Conservation (phyloP, 1,139 yeast species). For the Saccharomyces pastorianus region DNA sequence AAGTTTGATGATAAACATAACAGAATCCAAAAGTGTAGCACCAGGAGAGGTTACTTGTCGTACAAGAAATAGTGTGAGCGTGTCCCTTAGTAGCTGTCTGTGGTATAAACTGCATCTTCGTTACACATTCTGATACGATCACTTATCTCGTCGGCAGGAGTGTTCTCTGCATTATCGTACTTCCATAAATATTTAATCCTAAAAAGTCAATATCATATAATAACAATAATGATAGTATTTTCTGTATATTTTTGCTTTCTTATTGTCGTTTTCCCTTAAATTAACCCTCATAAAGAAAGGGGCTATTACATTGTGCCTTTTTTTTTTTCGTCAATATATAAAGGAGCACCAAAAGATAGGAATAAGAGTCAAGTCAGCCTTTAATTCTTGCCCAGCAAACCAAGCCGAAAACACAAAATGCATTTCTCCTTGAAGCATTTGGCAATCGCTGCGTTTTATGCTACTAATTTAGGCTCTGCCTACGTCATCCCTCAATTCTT, state of each 20-base stretch:
- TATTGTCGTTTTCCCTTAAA: neutral
- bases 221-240: neutral
- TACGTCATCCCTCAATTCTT: constrained; percentile 17
- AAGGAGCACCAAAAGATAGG: neutral
- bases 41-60: constrained; percentile 7
- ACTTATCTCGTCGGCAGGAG: neutral
- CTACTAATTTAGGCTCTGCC: constrained; percentile 10
- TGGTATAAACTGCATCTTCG: neutral
- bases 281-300: neutral
- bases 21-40: constrained; percentile 10
- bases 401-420: neutral
- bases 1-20: constrained; percentile 13
- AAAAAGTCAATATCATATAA: neutral
- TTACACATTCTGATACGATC: neutral
- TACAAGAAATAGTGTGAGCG: neutral
- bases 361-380: neutral
- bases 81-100: no score
- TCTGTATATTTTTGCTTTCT: neutral
- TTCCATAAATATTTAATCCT: neutral
- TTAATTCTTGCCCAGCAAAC: neutral
- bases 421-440: constrained; percentile 2
- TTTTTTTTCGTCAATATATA: neutral
- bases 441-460: neutral
- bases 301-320: neutral
- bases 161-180: neutral